A percentile compares a stretch with the other conserved stretches of the same genome.
Conservation (phyloP, 169 alveolate genomes). For the Eimeria necatrix region DNA sequence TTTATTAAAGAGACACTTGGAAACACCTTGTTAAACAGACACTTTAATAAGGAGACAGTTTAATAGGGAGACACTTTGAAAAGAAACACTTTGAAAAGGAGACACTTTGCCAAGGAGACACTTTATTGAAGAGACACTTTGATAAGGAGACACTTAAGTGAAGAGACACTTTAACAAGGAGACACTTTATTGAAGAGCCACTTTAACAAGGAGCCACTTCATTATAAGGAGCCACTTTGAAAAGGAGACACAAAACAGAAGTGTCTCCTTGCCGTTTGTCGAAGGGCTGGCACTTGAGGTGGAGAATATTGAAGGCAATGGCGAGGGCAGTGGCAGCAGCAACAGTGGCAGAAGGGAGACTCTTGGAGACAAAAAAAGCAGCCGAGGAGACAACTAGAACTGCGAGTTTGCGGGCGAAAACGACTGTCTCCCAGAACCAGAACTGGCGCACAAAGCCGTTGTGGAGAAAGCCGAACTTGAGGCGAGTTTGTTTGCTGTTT, state of each 20-base stretch:
- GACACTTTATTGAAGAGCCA: too few relatives aligned
- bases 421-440: slow-evolving; percentile 92
- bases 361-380: slow-evolving; percentile 86
- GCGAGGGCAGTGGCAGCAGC: slow-evolving; percentile 87
- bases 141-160: too few relatives aligned
- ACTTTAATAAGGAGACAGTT: not conserved
- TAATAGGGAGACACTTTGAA: not conserved
- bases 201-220: too few relatives aligned
- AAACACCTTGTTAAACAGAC: not conserved
- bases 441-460: slow-evolving; percentile 87
- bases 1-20: not conserved
- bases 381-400: slow-evolving; percentile 88
- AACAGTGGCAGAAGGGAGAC: slow-evolving; percentile 84
- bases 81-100: too few relatives aligned
- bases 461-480: slow-evolving; percentile 91
- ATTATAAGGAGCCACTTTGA: too few relatives aligned
- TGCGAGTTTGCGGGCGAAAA: slow-evolving; percentile 87
- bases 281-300: slow-evolving; percentile 88
- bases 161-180: too few relatives aligned
- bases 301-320: slow-evolving; percentile 85
- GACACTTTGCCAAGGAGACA: not conserved
- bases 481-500: slow-evolving; percentile 86
- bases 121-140: not conserved
- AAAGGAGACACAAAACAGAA: too few relatives aligned
- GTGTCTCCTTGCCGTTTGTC: slow-evolving; percentile 85